Percentiles rank a stretch among this genome's conserved stretches.
These are phyloP conservation scores for Geotrichum histeridarum DNA, from an alignment of 1,139 yeast genomes.

Conservation along the genomic window DNA sequence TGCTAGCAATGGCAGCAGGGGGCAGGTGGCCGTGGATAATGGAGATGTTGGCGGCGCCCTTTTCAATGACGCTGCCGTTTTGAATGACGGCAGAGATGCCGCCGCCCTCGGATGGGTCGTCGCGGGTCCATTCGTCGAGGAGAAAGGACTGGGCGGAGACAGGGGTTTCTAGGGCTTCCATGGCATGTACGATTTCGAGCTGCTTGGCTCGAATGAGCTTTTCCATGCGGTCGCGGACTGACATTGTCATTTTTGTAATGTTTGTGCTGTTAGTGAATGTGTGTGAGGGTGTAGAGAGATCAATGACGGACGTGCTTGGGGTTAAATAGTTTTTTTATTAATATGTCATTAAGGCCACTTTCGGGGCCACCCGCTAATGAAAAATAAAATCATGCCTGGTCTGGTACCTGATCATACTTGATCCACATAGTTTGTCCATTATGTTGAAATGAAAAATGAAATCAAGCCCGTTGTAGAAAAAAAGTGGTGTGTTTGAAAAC, in stretches of 20 bases:
- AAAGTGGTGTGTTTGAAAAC: too few species aligned
- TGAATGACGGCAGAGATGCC: slow-evolving; percentile 89
- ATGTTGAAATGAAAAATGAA: too few species aligned
- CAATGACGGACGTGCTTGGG: background rate
- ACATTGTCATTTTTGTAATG: background rate
- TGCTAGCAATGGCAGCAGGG: slow-evolving; percentile 75
- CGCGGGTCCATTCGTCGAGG: slow-evolving; percentile 80
- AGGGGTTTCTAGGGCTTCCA: slow-evolving; percentile 61
- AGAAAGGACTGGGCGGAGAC: slow-evolving; percentile 43
- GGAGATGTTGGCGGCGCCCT: slow-evolving; percentile 95
- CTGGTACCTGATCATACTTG: too few species aligned
- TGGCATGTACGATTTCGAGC: slow-evolving; percentile 68
- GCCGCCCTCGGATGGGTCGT: slow-evolving; percentile 72
- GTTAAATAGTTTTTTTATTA: background rate
- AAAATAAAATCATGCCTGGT: background rate
- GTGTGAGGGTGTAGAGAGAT: background rate
- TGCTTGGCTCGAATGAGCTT: slow-evolving; percentile 75
- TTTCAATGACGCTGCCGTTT: slow-evolving; percentile 84
- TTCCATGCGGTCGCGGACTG: slow-evolving; percentile 54
- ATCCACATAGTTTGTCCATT: too few species aligned
- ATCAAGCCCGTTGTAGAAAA: too few species aligned
- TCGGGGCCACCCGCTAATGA: background rate
- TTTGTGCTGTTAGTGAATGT: background rate
- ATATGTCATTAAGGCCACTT: too few species aligned
- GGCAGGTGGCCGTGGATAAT: slow-evolving; percentile 84